Evolutionary conservation across 2,329 filamentous ascomycete species (phyloP).

Genomic region (Bipolaris victoriae): DNA sequence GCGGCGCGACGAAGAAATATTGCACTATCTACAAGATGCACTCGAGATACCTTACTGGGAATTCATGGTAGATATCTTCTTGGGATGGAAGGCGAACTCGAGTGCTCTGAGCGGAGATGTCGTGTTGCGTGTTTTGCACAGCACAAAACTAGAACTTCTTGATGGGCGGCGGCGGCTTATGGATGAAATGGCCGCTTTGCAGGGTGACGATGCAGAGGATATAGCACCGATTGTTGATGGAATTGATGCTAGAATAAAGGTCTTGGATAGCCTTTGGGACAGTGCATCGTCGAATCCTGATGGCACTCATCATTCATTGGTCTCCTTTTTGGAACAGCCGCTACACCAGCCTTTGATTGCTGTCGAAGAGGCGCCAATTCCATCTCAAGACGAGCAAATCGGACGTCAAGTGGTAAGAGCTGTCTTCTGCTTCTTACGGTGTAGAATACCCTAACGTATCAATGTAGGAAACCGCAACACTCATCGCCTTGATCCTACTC

Average conservation of each 20-base stretch:
- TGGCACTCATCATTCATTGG: background rate
- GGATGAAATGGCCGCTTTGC: background rate
- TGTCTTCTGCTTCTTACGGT: too few species aligned
- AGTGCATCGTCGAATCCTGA: background rate
- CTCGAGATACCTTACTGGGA: background rate
- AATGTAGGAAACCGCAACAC: background rate
- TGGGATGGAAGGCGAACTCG: background rate
- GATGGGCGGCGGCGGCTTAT: background rate
- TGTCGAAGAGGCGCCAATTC: background rate
- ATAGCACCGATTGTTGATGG: background rate
- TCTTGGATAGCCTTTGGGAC: background rate
- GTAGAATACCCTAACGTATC: background rate
- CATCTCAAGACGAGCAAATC: background rate
- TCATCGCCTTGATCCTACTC: background rate
- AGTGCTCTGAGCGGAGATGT: background rate
- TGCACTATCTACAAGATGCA: background rate
- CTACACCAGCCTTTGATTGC: background rate
- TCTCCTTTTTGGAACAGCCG: background rate
- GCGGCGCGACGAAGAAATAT: background rate
- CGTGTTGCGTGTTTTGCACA: background rate
- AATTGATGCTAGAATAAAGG: background rate
- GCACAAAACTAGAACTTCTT: background rate
- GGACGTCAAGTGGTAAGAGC: background rate
- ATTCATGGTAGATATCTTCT: background rate
- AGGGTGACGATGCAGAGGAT: background rate